phyloP scores from a whole-genome alignment of 768 basidiomycete genomes.

The Kwoniella europaea region DNA sequence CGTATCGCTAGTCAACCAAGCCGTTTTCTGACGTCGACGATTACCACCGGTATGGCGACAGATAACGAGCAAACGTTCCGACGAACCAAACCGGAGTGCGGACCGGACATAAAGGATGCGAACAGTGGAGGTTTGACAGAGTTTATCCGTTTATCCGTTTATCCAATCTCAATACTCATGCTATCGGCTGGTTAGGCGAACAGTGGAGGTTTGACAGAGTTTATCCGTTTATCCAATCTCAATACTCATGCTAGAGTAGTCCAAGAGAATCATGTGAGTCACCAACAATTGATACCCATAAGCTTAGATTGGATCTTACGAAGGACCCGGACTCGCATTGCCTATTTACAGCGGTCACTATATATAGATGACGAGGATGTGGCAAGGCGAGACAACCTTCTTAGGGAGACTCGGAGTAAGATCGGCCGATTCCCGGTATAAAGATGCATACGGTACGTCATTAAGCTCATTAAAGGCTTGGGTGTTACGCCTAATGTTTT shows the following conservation, averaged over 20 bases:
- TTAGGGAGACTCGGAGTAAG: background rate
- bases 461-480: background rate
- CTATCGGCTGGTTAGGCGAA: no score
- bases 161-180: no score
- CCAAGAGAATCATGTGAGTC: no score
- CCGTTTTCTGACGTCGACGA: background rate
- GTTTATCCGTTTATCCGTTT: no score
- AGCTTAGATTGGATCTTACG: no score
- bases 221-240: no score
- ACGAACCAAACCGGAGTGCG: background rate
- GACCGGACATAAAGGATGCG: background rate
- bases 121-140: background rate
- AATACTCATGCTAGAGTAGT: no score
- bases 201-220: no score
- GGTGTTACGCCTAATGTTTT: background rate
- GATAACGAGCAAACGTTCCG: slow-evolving; percentile 1
- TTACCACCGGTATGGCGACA: slow-evolving; percentile 2
- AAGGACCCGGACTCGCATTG: background rate
- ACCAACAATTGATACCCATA: no score
- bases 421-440: slow-evolving; percentile 7
- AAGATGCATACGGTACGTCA: background rate
- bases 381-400: background rate
- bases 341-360: background rate
- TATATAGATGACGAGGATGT: background rate
- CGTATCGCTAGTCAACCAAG: no score